Conservation (phyloP, 1,284 basidiomycete genomes). For the Volvariella surrecta region DNA sequence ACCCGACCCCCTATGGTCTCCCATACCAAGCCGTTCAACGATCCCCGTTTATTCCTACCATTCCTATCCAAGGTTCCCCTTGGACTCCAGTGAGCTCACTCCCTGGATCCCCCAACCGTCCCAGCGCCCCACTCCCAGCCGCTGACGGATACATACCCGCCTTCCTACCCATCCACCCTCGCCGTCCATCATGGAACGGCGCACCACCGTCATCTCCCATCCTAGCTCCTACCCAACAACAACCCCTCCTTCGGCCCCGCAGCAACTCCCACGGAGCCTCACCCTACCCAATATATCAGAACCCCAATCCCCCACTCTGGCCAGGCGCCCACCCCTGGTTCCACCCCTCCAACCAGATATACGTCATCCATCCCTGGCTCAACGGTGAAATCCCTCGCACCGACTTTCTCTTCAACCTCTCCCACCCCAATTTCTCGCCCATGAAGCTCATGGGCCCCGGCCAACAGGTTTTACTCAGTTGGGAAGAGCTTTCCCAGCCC, state of each 20-base stretch:
- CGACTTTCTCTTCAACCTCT: slow-evolving; percentile 49
- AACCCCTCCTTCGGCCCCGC: neutral
- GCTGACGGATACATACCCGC: slow-evolving; percentile 2
- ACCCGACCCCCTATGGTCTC: slow-evolving; percentile 4
- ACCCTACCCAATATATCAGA: no score
- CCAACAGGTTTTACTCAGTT: slow-evolving; percentile 25
- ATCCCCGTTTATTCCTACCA: slow-evolving; percentile 7
- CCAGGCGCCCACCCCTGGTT: slow-evolving; percentile 3
- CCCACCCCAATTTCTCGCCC: slow-evolving; percentile 36
- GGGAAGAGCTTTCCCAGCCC: slow-evolving; percentile 37
- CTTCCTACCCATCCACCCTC: neutral
- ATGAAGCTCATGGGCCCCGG: slow-evolving; percentile 27
- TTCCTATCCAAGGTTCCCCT: slow-evolving; percentile 1
- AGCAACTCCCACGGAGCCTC: no score
- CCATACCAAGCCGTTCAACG: slow-evolving; percentile 6
- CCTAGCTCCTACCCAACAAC: neutral
- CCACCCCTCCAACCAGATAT: slow-evolving; percentile 6
- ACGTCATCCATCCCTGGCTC: slow-evolving; percentile 42
- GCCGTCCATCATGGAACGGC: slow-evolving; percentile 1
- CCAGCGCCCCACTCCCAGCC: neutral
- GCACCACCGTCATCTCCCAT: slow-evolving; percentile 5
- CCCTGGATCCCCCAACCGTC: slow-evolving; percentile 2
- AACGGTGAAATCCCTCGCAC: slow-evolving; percentile 40
- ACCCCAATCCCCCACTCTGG: slow-evolving; percentile 2
- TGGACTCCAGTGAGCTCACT: slow-evolving; percentile 4